Evolutionary conservation across 306 rosid species (phyloP).

Genomic region (Lablab purpureus): DNA sequence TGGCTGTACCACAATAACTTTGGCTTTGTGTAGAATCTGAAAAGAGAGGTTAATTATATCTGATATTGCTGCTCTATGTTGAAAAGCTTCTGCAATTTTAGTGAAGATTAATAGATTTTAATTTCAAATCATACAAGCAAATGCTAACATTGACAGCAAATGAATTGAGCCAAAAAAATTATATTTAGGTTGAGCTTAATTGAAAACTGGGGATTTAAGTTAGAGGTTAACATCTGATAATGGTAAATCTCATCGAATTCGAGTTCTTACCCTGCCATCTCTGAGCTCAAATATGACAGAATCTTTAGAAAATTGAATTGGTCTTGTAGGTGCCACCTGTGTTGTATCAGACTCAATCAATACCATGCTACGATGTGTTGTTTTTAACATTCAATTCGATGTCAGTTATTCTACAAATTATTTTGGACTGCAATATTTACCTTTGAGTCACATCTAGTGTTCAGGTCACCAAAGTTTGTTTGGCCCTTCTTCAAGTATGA

Average conservation of each 20-base stretch:
- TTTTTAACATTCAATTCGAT: neutral
- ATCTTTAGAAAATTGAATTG: slow-evolving; percentile 10
- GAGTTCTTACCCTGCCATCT: slow-evolving; percentile 28
- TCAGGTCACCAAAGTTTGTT: neutral
- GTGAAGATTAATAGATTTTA: neutral
- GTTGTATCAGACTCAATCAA: neutral
- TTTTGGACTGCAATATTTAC: neutral
- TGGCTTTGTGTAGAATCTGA: neutral
- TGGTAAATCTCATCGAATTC: neutral
- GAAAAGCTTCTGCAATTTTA: neutral
- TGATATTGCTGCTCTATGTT: neutral
- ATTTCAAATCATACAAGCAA: neutral
- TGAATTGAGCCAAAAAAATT: neutral
- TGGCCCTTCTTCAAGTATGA: slow-evolving; percentile 7
- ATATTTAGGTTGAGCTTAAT: neutral
- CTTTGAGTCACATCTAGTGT: slow-evolving; percentile 18
- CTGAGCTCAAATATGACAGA: slow-evolving; percentile 22
- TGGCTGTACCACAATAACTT: neutral
- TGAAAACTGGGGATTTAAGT: neutral
- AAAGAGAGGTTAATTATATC: neutral
- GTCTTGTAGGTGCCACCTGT: slow-evolving; percentile 24
- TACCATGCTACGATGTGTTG: neutral
- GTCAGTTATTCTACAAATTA: neutral
- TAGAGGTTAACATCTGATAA: neutral
- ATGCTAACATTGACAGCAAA: neutral